phyloP scores from a whole-genome alignment of 2,329 filamentous ascomycete genomes.

The Thelonectria discophora region DNA sequence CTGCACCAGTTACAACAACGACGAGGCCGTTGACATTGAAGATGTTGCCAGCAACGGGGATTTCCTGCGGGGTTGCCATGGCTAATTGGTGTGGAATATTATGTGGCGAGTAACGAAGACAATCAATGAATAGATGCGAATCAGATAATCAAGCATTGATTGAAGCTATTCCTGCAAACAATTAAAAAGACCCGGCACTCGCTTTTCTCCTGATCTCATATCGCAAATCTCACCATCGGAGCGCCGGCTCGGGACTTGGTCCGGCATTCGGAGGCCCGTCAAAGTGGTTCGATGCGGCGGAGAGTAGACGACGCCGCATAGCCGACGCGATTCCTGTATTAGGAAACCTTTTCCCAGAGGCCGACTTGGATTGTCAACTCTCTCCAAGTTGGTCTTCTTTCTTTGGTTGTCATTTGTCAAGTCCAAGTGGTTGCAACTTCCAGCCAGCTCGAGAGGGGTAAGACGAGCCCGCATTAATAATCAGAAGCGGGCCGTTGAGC shows the following conservation, averaged over 20 bases:
- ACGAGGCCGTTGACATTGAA: not conserved
- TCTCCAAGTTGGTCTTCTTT: not conserved
- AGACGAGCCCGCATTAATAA: not conserved
- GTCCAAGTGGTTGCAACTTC: not conserved
- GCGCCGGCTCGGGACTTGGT: not conserved
- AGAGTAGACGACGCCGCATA: not conserved
- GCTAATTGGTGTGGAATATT: not conserved
- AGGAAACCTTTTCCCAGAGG: not conserved
- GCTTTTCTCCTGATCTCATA: too few relatives aligned
- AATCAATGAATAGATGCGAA: not conserved
- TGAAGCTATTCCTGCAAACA: too few relatives aligned
- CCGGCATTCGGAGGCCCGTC: not conserved
- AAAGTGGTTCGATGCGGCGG: not conserved
- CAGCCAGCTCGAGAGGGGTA: not conserved
- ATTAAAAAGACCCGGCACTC: too few relatives aligned
- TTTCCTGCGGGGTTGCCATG: not conserved
- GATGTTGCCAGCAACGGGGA: not conserved
- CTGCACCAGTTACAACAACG: not conserved
- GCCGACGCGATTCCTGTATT: not conserved
- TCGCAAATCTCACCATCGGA: not conserved
- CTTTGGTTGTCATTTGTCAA: too few relatives aligned
- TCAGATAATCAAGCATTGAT: too few relatives aligned
- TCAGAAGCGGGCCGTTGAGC: not conserved
- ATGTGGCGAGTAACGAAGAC: not conserved
- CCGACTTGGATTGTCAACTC: not conserved